Evolutionary conservation across 345 rosid species (phyloP), one percentile per base, ranked within the genome.

Genomic region (Euphorbia peplus): DNA sequence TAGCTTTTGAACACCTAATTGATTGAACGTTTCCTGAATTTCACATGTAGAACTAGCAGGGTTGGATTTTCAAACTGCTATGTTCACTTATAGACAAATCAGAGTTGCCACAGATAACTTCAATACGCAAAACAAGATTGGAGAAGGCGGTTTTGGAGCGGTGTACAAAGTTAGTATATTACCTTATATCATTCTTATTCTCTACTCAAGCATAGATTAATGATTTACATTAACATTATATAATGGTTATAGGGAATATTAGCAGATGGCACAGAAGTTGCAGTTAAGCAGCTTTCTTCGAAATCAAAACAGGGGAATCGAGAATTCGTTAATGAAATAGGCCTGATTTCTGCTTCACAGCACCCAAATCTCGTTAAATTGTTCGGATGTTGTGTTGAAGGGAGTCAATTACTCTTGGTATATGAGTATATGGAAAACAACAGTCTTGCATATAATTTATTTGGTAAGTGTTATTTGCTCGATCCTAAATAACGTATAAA

Each of bases 91-190:
- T 5, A 78, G 74, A 76, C 86, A 85, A 76, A 87, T 87, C 51
- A 82, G 73, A 67, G 67, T 64, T 71, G 91, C 91, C 44, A 87
- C 91, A 0, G 57, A 78, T 24, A 75, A 87, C 64, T 87, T 87
- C 67, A 80, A 74, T 65, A 35, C 81, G 39, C 42, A 18, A 56
- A 85, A 87, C 74, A 87, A 87, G 74, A 76, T 87, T 3, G 91
- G 91, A 58, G 91, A 83, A 76, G 91, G 91, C 56, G 89, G 89
- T 70, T 87, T 87, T 29, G 89, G 91, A 75, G 67, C 91, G 50
- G 91, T 87, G 0, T 83, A 72, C 76, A 87, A 83, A 32, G 37
- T 32, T 32, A 88, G 91, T 84, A 81, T 1, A 13, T 50, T 3
- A 15, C 16, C 5, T 6, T 14, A 13, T 4, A 14, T 47, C 4